Conservation (phyloP, 495 filamentous ascomycete species). For the Lepraria neglecta region DNA sequence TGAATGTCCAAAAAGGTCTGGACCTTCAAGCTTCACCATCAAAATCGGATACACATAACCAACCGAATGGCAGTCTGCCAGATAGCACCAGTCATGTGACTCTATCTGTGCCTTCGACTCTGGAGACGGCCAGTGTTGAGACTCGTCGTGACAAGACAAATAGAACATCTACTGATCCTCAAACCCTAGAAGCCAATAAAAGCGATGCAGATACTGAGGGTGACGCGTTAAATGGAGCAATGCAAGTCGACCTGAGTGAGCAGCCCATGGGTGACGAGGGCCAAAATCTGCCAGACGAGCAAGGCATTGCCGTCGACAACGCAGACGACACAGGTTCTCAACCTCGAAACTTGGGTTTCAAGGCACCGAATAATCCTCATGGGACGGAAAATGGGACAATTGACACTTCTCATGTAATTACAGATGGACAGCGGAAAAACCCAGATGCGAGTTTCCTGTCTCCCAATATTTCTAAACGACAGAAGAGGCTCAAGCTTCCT, state of each 20-base stretch:
- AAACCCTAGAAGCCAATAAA: background rate
- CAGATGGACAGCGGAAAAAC: constrained; percentile 14
- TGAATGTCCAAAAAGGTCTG: background rate
- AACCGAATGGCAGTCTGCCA: background rate
- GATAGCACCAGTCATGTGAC: background rate
- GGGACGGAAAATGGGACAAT: background rate
- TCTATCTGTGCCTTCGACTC: constrained; percentile 1
- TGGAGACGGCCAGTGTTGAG: background rate
- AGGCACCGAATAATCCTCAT: too few relatives aligned
- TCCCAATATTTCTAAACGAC: constrained; percentile 18
- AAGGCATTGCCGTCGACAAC: background rate
- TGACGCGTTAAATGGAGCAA: too few relatives aligned
- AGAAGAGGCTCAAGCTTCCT: constrained; percentile 12
- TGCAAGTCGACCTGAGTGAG: too few relatives aligned
- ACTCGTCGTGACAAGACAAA: background rate
- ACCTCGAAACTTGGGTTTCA: too few relatives aligned
- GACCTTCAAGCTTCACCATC: background rate
- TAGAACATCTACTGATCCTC: background rate
- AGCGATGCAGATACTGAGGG: background rate
- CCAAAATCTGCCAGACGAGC: too few relatives aligned
- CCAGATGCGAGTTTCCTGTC: constrained; percentile 14
- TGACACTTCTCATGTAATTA: background rate
- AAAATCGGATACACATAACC: background rate
- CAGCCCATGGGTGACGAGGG: too few relatives aligned
- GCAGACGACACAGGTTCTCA: too few relatives aligned